Base-by-base conservation (phyloP, 768 basidiomycete species). In the Russula sp. region DNA sequence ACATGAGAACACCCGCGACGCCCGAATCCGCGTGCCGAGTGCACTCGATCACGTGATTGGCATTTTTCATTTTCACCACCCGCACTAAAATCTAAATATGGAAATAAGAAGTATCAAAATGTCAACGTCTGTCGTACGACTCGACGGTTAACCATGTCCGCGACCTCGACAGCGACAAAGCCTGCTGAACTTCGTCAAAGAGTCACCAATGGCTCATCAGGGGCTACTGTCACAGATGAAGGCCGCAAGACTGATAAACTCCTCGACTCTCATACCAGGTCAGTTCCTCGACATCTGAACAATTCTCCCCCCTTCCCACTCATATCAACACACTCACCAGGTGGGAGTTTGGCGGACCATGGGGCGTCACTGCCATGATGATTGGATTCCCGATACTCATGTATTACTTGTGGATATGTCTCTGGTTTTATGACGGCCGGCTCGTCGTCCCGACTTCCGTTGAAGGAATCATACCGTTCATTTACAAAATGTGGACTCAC, bases 321-420 rank as follows among this genome's bases (percentile, higher is more conserved):
- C 18, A 61, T 11, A 6, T 25, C 55, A 32, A 7, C 36, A 54
- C 55, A 22, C 59, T 67, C 8, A 65, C 45, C 59, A 95, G 93
- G 41, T 96, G 90, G 76, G 95, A 99, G 73, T 99, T 99, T 70
- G 96, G 97, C 65, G 96, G 96, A 3, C 94, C 96, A 45, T 80
- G 81, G 75, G 97, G 96, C 48, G 93, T 95, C 32, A 73, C 84
- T 11, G 89, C 88, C 13, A 98, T 99, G 76, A 98, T 99, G 89
- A 79, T 86, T 20, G 87, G 89, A 50, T 99, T 99, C 71, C 97
- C 97, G 0, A 73, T 88, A 29, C 80, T 98, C 64, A 98, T 99
- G 94, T 99, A 97, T 74, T 99, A 98, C 77, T 83, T 98, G 65
- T 98, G 93, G 93, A 92, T 92, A 61, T 99, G 97, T 70, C 81